A percentile compares a stretch with the other conserved stretches of the same genome.
Evolutionary conservation across 257 asterid genomes (phyloP).

Genomic region (Thymus quinquecostatus): DNA sequence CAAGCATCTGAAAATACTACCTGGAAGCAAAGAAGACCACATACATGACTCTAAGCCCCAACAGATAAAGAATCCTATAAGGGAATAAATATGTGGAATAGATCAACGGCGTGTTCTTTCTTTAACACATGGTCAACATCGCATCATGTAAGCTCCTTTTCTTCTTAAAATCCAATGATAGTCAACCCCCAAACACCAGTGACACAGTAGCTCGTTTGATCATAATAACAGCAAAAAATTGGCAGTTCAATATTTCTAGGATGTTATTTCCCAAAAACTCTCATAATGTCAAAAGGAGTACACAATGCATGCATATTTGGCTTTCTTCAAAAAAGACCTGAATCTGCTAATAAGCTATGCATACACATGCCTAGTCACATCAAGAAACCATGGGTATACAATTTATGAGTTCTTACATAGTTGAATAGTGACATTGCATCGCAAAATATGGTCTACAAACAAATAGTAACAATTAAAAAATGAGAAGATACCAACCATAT

Average conservation of each 20-base stretch:
- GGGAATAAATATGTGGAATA: constrained; percentile 10
- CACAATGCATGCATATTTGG: too few relatives aligned
- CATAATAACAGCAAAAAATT: background rate
- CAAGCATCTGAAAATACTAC: constrained; percentile 93
- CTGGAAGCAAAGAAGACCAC: constrained; percentile 45
- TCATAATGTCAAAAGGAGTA: too few relatives aligned
- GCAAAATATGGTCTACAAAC: constrained; percentile 4
- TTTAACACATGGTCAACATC: constrained; percentile 15
- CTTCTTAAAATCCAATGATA: background rate
- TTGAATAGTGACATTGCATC: constrained; percentile 5
- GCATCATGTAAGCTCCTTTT: constrained; percentile 12
- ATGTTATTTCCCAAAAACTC: too few relatives aligned
- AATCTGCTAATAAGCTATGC: too few relatives aligned
- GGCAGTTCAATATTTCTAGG: too few relatives aligned
- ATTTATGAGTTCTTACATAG: background rate
- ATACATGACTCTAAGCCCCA: constrained; percentile 27
- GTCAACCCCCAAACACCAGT: constrained; percentile 9
- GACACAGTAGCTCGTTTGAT: background rate
- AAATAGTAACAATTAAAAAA: constrained; percentile 13
- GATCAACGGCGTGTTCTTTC: constrained; percentile 10
- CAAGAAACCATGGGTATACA: background rate
- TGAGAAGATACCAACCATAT: constrained; percentile 67
- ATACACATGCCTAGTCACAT: too few relatives aligned
- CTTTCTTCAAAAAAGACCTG: too few relatives aligned
- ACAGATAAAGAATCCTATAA: background rate